Evolutionary conservation across 116 monocot genomes (phyloP).

Genomic region (Papilionanthe hybrid): DNA sequence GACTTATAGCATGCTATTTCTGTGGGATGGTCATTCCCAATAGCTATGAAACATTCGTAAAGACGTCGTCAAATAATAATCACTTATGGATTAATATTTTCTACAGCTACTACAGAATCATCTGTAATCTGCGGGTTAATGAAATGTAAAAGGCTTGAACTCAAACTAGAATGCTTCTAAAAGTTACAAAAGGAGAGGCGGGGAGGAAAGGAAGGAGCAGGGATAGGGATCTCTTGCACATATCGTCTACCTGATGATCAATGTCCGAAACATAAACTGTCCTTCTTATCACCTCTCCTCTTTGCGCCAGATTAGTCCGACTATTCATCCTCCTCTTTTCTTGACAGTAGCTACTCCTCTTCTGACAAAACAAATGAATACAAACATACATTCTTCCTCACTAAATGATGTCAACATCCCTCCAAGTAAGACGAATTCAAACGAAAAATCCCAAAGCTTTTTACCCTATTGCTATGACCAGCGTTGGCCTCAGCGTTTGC

Average conservation of each 20-base stretch:
- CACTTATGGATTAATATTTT: no score
- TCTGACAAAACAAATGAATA: slow-evolving; percentile 6
- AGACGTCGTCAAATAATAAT: no score
- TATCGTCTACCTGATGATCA: slow-evolving; percentile 54
- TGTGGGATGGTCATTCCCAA: no score
- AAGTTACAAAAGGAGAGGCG: not conserved
- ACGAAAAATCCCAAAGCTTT: not conserved
- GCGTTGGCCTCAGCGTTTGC: not conserved
- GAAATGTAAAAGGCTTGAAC: no score
- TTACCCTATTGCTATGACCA: not conserved
- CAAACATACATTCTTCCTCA: not conserved
- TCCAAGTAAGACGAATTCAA: not conserved
- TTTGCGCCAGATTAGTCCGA: slow-evolving; percentile 60
- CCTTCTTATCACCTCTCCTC: slow-evolving; percentile 29
- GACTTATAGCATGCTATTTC: no score
- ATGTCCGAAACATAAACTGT: slow-evolving; percentile 77
- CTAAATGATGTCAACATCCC: not conserved
- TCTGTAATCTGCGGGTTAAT: no score
- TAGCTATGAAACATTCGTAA: no score
- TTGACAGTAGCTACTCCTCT: slow-evolving; percentile 47
- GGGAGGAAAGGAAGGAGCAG: not conserved
- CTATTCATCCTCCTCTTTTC: slow-evolving; percentile 54
- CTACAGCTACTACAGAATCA: no score
- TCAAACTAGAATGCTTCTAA: not conserved
- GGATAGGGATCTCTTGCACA: no score